Evolutionary conservation across 2,329 filamentous ascomycete genomes (phyloP), one percentile per base, ranked within the genome.

Genomic region (Lachnellula hyalina): DNA sequence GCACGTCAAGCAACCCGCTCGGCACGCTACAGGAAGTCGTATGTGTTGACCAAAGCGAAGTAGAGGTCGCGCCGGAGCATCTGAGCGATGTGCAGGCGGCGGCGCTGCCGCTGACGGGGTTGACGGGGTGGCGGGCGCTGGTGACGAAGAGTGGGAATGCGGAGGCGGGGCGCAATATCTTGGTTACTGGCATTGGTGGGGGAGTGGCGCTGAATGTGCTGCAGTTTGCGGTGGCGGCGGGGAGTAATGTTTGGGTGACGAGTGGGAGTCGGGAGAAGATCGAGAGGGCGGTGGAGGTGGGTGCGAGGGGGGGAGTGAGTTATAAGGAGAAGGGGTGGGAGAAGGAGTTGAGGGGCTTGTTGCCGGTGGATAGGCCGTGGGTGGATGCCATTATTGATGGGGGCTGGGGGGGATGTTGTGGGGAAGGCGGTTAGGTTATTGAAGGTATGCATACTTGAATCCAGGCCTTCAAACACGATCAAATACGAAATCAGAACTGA

Each of bases 101-200:
- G 0, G 90, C 91, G 6, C 69, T 97, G 47, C 91, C 93, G 2
- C 74, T 96, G 35, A 90, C 90, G 0, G 93, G 92, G 0, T 68
- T 96, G 57, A 97, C 93, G 1, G 93, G 82, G 6, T 97, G 90
- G 90, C 78, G 94, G 45, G 93, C 92, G 0, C 75, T 95, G 44
- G 82, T 94, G 50, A 87, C 82, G 6, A 97, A 97, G 77, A 84
- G 80, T 48, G 81, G 79, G 5, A 83, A 85, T 61, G 80, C 81
- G 6, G 73, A 75, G 54, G 71, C 73, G 0, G 89, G 89, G 2
- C 75, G 81, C 58, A 96, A 95, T 67, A 77, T 97, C 4, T 75
- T 97, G 34, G 74, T 97, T 42, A 96, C 93, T 4, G 93, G 93
- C 0, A 95, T 97, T 70, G 93, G 93, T 0, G 93, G 93, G 36